Percentiles rank a stretch among this genome's conserved stretches.
phyloP scores from a whole-genome alignment of 2,329 filamentous ascomycete species.

The Ascomycota sp. region DNA sequence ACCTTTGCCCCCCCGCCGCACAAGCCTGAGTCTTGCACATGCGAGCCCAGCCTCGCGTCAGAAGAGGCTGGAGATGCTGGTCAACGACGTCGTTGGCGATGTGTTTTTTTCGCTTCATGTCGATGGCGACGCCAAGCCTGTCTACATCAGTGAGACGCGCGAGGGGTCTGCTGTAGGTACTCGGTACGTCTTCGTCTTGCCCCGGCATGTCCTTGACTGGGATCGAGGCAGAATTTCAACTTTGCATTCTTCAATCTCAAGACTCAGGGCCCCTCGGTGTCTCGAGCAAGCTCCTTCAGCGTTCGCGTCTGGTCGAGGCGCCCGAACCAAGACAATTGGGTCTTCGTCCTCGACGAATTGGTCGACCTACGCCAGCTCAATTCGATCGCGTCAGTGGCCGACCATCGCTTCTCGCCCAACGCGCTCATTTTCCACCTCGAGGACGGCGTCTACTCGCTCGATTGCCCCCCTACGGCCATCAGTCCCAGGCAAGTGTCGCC shows the following conservation, averaged over 20 bases:
- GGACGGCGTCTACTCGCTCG: conserved; percentile 71
- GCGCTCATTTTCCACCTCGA: conserved; percentile 68
- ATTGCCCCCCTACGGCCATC: conserved; percentile 33
- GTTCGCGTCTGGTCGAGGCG: conserved; percentile 56
- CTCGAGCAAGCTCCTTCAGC: conserved; percentile 42
- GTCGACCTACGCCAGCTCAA: conserved; percentile 55
- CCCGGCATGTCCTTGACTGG: not conserved
- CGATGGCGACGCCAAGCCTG: conserved; percentile 40
- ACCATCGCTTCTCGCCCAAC: conserved; percentile 59
- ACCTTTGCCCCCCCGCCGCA: too few species aligned
- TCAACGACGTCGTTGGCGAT: conserved; percentile 57
- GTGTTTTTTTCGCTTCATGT: conserved; percentile 76
- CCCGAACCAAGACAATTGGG: conserved; percentile 29
- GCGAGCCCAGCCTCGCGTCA: conserved; percentile 36
- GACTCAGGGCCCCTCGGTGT: conserved; percentile 38
- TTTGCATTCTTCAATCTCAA: conserved; percentile 70
- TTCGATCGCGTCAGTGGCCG: conserved; percentile 53
- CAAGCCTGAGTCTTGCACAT: conserved; percentile 28
- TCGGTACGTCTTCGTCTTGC: not conserved
- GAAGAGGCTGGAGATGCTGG: conserved; percentile 53
- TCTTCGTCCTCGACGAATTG: conserved; percentile 48
- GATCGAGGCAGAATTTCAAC: conserved; percentile 46
- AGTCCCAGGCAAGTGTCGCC: conserved; percentile 30
- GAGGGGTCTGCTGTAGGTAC: conserved; percentile 49
- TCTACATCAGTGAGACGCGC: conserved; percentile 78